These are phyloP conservation scores for Austroboletus niveus DNA, from an alignment of 1,284 basidiomycete genomes.

Conservation along the genomic window DNA sequence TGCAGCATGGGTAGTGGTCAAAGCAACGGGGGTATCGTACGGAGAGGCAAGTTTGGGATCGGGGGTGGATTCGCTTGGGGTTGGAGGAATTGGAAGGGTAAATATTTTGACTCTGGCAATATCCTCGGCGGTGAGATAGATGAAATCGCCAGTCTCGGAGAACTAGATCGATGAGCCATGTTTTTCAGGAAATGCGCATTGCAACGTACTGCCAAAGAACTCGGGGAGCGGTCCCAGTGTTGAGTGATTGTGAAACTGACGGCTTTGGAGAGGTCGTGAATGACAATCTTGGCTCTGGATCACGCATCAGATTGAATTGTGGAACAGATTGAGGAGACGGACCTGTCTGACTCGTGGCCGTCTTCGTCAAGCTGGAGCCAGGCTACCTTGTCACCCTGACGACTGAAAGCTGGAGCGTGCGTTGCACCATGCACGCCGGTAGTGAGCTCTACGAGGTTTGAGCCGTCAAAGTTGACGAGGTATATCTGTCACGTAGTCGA, in stretches of 20 bases:
- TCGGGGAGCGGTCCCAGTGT: conserved; percentile 81
- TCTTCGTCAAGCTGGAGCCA: conserved; percentile 87
- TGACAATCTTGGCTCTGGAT: conserved; percentile 66
- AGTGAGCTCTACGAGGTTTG: conserved; percentile 64
- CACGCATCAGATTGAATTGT: neutral
- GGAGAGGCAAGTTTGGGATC: conserved; percentile 47
- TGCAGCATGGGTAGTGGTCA: conserved; percentile 57
- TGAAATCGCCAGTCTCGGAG: conserved; percentile 62
- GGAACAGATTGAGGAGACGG: conserved; percentile 7
- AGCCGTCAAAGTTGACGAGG: conserved; percentile 51
- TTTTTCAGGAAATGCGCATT: no score
- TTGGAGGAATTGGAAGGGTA: conserved; percentile 60
- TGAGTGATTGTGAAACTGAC: conserved; percentile 71
- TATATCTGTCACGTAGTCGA: conserved; percentile 50
- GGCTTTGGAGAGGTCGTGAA: conserved; percentile 71
- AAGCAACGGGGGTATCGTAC: conserved; percentile 52
- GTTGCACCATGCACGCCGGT: conserved; percentile 82
- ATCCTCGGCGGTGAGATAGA: conserved; percentile 78
- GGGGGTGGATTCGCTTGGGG: conserved; percentile 51
- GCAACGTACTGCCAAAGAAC: conserved; percentile 26
- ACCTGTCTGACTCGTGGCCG: conserved; percentile 85
- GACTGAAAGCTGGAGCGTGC: conserved; percentile 65
- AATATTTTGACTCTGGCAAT: conserved; percentile 75
- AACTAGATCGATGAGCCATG: conserved; percentile 47
- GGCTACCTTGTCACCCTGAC: conserved; percentile 67